Conservation (phyloP, 2,329 filamentous ascomycete species). For the Ceratocystis alfenasii region DNA sequence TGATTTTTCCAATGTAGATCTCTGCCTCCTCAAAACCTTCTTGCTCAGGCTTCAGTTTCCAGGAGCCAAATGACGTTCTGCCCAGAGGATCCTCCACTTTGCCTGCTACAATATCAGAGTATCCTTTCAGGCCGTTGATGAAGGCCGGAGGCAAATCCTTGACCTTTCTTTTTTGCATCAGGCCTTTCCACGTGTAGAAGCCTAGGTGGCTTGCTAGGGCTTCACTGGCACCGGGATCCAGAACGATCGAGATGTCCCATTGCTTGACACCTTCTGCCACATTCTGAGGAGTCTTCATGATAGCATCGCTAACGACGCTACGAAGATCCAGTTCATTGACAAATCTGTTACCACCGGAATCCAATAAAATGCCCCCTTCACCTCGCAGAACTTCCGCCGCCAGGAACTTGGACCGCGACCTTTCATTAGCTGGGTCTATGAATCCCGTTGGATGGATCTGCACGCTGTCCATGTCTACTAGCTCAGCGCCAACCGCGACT, state of each 20-base stretch:
- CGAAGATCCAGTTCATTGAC: conserved; percentile 52
- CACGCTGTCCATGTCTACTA: conserved; percentile 44
- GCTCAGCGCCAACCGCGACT: conserved; percentile 31
- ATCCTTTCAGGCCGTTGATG: conserved; percentile 37
- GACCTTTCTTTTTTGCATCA: conserved; percentile 46
- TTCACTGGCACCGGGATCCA: conserved; percentile 46
- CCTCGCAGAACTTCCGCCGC: conserved; percentile 52
- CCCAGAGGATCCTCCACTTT: conserved; percentile 35
- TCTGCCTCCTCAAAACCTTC: conserved; percentile 37
- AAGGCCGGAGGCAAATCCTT: conserved; percentile 35
- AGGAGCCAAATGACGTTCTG: conserved; percentile 42
- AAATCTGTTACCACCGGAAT: conserved; percentile 39
- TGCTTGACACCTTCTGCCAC: conserved; percentile 33
- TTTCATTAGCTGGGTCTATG: conserved; percentile 39
- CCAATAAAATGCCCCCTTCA: conserved; percentile 48
- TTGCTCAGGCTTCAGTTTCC: conserved; percentile 37
- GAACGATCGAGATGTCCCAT: conserved; percentile 47
- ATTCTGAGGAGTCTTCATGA: conserved; percentile 32
- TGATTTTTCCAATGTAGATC: conserved; percentile 47
- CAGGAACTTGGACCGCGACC: conserved; percentile 45
- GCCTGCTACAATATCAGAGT: conserved; percentile 35
- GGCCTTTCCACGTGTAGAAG: conserved; percentile 52
- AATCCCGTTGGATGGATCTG: conserved; percentile 57
- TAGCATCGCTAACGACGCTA: conserved; percentile 42
- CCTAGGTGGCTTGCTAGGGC: conserved; percentile 44